Evolutionary conservation across 1,284 basidiomycete species (phyloP), one percentile per base, ranked within the genome.

Genomic region (Ganoderma leucocontextum): DNA sequence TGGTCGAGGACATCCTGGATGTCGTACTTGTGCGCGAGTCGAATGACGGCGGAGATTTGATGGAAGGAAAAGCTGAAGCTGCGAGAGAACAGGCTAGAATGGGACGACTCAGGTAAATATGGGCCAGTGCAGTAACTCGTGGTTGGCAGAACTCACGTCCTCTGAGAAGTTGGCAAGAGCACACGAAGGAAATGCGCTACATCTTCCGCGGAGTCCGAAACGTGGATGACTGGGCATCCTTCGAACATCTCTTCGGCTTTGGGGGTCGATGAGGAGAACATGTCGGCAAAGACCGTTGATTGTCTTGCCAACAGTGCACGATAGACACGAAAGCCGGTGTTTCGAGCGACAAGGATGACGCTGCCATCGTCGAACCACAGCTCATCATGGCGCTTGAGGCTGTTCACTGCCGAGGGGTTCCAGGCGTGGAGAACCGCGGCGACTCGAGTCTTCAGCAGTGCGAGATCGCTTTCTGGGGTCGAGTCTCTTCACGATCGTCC

Each of bases 261-360:
- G 0, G 72, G 69, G 22, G 62, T 72, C 15, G 72, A 66, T 0
- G 74, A n/a, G 4, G 60, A n/a, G 55, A 77, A 73, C 44, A 76
- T 55, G 36, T 72, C 72, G 0, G 52, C 42, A 19, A 76, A 73
- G 1, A 74, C 61, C 2, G 44, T n/a, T 2, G 73, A 76, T 2
- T 73, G 69, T 7, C 58, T 42, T 2, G 72, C 67, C 7, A 76
- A 68, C 17, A 75, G n/a, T 4, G 64, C 66, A 9, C 63, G 59
- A 42, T 71, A 69, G 2, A 75, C 68, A 13, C 68, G 66, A 49
- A 74, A 76, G 4, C 62, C 70, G 0, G 47, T 63, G 1, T 64
- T 33, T 29, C 57, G 64, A 22, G 63, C 72, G 41, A 71, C 61
- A n/a, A 75, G 67, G 39, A 75, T 53, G 49, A 76, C 63, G 64